Conservation (phyloP, 108 stramenopile species). For the Schizochytrium sp. region DNA sequence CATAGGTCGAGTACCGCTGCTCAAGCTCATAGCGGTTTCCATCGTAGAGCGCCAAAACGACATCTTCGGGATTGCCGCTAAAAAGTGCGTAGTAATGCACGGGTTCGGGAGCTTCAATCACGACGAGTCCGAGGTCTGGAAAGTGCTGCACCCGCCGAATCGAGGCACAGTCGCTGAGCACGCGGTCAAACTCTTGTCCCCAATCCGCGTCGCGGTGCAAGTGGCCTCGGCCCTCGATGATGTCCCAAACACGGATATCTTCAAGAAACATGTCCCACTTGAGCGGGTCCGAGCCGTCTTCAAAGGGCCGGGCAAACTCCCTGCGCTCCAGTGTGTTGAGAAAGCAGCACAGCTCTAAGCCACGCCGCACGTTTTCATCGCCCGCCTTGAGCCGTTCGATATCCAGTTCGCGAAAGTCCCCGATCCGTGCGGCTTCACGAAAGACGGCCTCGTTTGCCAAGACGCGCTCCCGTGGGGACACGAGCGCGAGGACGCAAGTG, state of each 20-base stretch:
- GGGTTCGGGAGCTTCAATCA: not conserved
- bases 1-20: not conserved
- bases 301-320: not conserved
- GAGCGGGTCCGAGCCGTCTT: not conserved
- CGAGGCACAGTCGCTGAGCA: not conserved
- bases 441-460: not conserved
- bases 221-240: not conserved
- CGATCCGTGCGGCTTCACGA: not conserved
- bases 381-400: not conserved
- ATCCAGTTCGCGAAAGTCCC: not conserved
- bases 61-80: not conserved
- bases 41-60: not conserved
- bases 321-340: not conserved
- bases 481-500: not conserved
- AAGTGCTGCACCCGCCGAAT: not conserved
- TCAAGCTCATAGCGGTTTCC: constrained; percentile 4
- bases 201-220: not conserved
- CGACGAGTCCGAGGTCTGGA: not conserved
- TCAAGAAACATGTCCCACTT: not conserved
- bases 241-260: not conserved
- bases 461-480: not conserved
- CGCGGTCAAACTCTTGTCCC: not conserved
- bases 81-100: constrained; percentile 8
- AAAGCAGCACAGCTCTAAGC: not conserved
- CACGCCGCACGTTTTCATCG: not conserved